These are phyloP conservation scores for Apophysomyces variabilis DNA, from an alignment of 371 early-diverging fungal species.

Conservation along the genomic window DNA sequence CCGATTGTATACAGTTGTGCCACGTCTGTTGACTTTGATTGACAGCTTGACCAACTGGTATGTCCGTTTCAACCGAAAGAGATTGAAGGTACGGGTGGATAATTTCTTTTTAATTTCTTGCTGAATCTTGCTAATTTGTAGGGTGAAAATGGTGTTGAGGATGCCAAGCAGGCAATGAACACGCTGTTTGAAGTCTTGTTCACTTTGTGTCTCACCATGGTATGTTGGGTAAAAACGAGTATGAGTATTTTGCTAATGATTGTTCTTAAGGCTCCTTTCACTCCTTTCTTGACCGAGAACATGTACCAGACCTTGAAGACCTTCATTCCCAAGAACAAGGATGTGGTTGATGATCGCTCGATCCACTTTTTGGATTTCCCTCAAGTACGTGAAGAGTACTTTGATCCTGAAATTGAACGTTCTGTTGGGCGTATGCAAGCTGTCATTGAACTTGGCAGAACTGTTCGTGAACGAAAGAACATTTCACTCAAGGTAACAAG, in stretches of 20 bases:
- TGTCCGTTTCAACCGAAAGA: conserved; percentile 98
- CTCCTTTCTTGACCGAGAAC: conserved; percentile 98
- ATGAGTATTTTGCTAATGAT: not conserved
- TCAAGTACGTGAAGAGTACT: conserved; percentile 92
- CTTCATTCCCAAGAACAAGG: conserved; percentile 63
- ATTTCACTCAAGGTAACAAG: conserved; percentile 84
- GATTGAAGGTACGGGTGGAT: conserved; percentile 74
- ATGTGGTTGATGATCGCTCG: conserved; percentile 79
- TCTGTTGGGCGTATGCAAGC: conserved; percentile 95
- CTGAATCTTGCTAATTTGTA: not conserved
- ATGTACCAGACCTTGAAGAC: conserved; percentile 95
- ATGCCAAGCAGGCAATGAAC: conserved; percentile 84
- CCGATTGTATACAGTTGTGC: conserved; percentile 96
- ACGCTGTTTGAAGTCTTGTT: conserved; percentile 95
- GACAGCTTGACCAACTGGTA: conserved; percentile 99
- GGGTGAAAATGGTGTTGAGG: conserved; percentile 90
- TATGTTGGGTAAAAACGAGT: conserved; percentile 8
- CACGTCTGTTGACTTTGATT: conserved; percentile 89
- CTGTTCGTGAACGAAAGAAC: conserved; percentile 93
- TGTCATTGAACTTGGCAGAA: conserved; percentile 97
- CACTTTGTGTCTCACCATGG: conserved; percentile 92
- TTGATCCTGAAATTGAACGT: conserved; percentile 94
- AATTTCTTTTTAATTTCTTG: not conserved
- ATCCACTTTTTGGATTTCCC: conserved; percentile 96
- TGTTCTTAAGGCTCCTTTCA: conserved; percentile 89